These are phyloP conservation scores for Epichloe gansuensis DNA, from an alignment of 2,329 filamentous ascomycete genomes.

Conservation along the genomic window DNA sequence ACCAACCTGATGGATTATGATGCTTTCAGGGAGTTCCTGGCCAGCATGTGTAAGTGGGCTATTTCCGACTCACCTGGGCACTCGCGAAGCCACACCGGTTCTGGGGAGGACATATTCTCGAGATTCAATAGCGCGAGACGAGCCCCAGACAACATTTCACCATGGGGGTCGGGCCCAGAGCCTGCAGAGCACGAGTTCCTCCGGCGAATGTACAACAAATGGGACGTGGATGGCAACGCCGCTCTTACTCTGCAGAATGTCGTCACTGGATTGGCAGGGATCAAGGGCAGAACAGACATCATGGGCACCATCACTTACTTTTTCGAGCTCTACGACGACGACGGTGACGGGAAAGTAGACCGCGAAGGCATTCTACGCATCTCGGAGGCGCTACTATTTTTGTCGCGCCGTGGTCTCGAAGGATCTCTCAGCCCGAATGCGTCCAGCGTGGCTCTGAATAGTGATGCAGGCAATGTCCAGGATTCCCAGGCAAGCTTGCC, in stretches of 20 bases:
- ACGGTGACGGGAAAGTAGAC: slow-evolving; percentile 80
- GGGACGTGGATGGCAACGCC: slow-evolving; percentile 70
- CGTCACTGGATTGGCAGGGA: slow-evolving; percentile 75
- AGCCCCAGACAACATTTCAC: slow-evolving; percentile 29
- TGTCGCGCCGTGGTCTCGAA: slow-evolving; percentile 78
- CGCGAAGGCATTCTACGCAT: slow-evolving; percentile 90
- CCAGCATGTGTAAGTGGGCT: slow-evolving; percentile 83
- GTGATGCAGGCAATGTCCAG: slow-evolving; percentile 16
- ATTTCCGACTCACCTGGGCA: slow-evolving; percentile 69
- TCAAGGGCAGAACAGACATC: slow-evolving; percentile 89
- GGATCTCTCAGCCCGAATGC: slow-evolving; percentile 55
- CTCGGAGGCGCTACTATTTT: slow-evolving; percentile 83
- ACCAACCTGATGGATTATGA: slow-evolving; percentile 95
- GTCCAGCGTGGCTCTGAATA: slow-evolving; percentile 41
- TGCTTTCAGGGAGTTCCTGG: slow-evolving; percentile 86
- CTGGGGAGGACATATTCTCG: slow-evolving; percentile 41
- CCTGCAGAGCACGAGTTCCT: slow-evolving; percentile 94
- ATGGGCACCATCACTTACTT: slow-evolving; percentile 98
- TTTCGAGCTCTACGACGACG: slow-evolving; percentile 93
- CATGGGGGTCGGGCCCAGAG: slow-evolving; percentile 44
- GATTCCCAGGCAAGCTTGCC: slow-evolving; percentile 27
- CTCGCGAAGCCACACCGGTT: slow-evolving; percentile 32
- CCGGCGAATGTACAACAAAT: slow-evolving; percentile 71
- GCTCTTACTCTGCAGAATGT: slow-evolving; percentile 81
- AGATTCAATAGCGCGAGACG: slow-evolving; percentile 47